A percentile compares a stretch with the other conserved stretches of the same genome.
Evolutionary conservation across 1,284 basidiomycete genomes (phyloP).

Genomic region (Austroboletus novae-zelandiae): DNA sequence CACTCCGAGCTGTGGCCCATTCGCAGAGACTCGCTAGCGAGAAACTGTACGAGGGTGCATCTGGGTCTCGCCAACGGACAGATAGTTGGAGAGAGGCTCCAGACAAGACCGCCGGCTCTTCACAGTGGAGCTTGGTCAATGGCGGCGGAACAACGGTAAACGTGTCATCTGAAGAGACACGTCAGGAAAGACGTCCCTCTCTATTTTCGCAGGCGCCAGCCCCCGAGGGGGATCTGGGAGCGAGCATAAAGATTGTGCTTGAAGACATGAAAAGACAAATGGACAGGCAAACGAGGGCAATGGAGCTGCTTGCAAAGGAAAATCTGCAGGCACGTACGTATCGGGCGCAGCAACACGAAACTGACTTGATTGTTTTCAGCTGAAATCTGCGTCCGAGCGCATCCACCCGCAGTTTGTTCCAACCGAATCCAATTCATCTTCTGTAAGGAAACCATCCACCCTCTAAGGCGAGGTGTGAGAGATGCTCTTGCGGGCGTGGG

Average conservation of each 20-base stretch:
- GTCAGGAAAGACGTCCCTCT: slow-evolving; percentile 10
- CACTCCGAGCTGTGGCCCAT: slow-evolving; percentile 16
- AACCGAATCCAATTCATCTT: slow-evolving; percentile 14
- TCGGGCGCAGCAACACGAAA: background rate
- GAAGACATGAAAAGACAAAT: slow-evolving; percentile 34
- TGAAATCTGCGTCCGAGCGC: slow-evolving; percentile 22
- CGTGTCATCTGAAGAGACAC: slow-evolving; percentile 13
- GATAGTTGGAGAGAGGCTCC: slow-evolving; percentile 14
- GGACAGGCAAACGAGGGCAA: slow-evolving; percentile 31
- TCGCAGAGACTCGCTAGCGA: slow-evolving; percentile 18
- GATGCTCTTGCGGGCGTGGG: background rate
- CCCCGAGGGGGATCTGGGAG: slow-evolving; percentile 23
- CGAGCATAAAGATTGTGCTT: slow-evolving; percentile 25
- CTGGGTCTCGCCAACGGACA: slow-evolving; percentile 12
- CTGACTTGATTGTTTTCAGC: slow-evolving; percentile 12
- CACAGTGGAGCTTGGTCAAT: slow-evolving; percentile 14
- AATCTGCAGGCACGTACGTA: slow-evolving; percentile 28
- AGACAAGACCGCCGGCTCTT: slow-evolving; percentile 13
- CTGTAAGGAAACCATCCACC: slow-evolving; percentile 17
- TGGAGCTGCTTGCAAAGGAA: slow-evolving; percentile 31
- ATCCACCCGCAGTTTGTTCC: slow-evolving; percentile 9
- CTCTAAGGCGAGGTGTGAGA: slow-evolving; percentile 4
- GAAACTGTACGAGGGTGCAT: slow-evolving; percentile 6
- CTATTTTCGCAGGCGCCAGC: slow-evolving; percentile 15
- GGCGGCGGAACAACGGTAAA: slow-evolving; percentile 5